These are phyloP conservation scores for Oryza punctata DNA, from an alignment of 176 grass and related monocot species.

Conservation along the genomic window DNA sequence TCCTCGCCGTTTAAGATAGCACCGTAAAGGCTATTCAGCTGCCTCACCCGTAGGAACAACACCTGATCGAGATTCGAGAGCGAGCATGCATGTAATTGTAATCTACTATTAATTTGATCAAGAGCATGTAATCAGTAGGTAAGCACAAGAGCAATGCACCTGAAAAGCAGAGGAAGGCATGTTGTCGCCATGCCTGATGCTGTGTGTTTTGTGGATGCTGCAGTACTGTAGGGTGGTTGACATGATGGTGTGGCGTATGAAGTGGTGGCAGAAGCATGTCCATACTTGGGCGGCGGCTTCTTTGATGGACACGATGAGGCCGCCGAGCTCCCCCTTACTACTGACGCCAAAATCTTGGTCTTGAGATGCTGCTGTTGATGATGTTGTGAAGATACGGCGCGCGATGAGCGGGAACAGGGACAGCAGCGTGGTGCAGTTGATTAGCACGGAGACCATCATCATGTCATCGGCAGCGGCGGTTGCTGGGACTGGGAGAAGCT, in stretches of 20 bases:
- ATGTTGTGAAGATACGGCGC: background rate
- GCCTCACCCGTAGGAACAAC: constrained; percentile 50
- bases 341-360: too few species aligned
- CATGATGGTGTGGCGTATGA: constrained; percentile 44
- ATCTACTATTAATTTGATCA: too few species aligned
- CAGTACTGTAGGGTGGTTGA: too few species aligned
- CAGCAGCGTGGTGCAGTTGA: constrained; percentile 51
- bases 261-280: constrained; percentile 50
- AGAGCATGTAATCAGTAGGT: too few species aligned
- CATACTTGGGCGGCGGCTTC: constrained; percentile 46
- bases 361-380: background rate
- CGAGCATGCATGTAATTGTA: too few species aligned
- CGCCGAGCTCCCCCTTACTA: background rate
- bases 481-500: background rate
- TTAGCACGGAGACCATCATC: constrained; percentile 38
- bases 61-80: background rate
- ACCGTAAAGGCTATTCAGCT: constrained; percentile 38
- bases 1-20: constrained; percentile 41
- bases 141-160: background rate
- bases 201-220: too few species aligned
- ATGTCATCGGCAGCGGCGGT: background rate
- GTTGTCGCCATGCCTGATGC: too few species aligned
- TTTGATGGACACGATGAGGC: constrained; percentile 35
- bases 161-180: constrained; percentile 59
- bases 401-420: constrained; percentile 49